Conservation (phyloP, 257 asterid species). For the Perilla frutescens region DNA sequence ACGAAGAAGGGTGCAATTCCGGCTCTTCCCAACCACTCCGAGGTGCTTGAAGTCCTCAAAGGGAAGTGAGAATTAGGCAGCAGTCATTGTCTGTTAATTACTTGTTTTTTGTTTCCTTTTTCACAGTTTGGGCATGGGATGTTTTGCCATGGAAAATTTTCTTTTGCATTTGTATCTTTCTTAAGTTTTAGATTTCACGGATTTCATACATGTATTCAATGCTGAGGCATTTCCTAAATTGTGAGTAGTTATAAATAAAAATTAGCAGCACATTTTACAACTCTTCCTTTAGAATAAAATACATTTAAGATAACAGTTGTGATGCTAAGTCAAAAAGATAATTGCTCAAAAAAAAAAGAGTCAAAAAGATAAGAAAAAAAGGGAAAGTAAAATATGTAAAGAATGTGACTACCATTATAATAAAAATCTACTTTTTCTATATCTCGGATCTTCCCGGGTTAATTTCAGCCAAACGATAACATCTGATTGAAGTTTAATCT, state of each 20-base stretch:
- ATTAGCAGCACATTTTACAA: neutral
- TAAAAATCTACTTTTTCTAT: neutral
- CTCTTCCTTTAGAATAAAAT: neutral
- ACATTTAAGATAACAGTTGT: neutral
- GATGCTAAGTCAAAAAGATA: neutral
- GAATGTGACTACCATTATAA: neutral
- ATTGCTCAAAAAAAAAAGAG: neutral
- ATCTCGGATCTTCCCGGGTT: too few relatives aligned
- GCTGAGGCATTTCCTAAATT: slow-evolving; percentile 30
- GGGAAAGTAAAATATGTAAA: neutral
- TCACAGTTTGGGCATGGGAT: neutral
- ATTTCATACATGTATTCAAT: slow-evolving; percentile 34
- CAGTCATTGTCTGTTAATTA: neutral
- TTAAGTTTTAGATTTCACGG: slow-evolving; percentile 11
- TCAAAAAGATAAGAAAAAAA: too few relatives aligned
- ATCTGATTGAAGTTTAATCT: too few relatives aligned
- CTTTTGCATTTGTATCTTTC: neutral
- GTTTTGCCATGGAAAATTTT: slow-evolving; percentile 13
- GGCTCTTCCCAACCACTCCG: slow-evolving; percentile 75
- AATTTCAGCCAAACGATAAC: too few relatives aligned
- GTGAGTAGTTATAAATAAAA: slow-evolving; percentile 31
- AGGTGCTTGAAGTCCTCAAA: slow-evolving; percentile 51
- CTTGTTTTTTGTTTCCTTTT: neutral
- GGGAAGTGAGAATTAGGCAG: slow-evolving; percentile 33
- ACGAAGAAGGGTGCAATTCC: slow-evolving; percentile 98